Conservation (phyloP, 2,329 filamentous ascomycete species). For the Nemania sp. region DNA sequence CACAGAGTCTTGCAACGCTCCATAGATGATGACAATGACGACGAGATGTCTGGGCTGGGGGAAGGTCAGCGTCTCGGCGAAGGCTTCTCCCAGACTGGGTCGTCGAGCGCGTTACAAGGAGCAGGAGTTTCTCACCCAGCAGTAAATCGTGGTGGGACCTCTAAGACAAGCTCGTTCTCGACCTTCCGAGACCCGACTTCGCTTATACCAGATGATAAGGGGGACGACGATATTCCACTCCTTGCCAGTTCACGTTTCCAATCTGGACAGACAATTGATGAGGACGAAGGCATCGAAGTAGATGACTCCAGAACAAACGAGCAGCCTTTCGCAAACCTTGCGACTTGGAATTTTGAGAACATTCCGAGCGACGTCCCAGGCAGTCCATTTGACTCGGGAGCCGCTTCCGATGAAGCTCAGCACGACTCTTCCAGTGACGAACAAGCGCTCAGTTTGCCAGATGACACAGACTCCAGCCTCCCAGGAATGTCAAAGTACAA, state of each 20-base stretch:
- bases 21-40: slow-evolving; percentile 52
- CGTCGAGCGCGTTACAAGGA: slow-evolving; percentile 84
- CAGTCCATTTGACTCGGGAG: slow-evolving; percentile 36
- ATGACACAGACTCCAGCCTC: slow-evolving; percentile 32
- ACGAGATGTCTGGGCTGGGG: slow-evolving; percentile 61
- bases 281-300: slow-evolving; percentile 53
- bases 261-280: slow-evolving; percentile 48
- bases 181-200: background rate
- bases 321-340: slow-evolving; percentile 34
- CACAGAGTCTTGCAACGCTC: slow-evolving; percentile 70
- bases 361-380: slow-evolving; percentile 42
- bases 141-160: slow-evolving; percentile 62
- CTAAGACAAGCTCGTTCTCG: slow-evolving; percentile 26
- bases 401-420: slow-evolving; percentile 45
- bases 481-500: slow-evolving; percentile 40
- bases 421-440: slow-evolving; percentile 45
- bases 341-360: slow-evolving; percentile 53
- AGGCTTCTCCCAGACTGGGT: slow-evolving; percentile 84
- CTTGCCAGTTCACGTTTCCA: slow-evolving; percentile 41
- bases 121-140: slow-evolving; percentile 74
- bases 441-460: slow-evolving; percentile 38
- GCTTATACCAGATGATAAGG: slow-evolving; percentile 20
- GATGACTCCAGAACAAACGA: slow-evolving; percentile 38
- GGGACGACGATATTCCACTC: slow-evolving; percentile 33
- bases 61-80: slow-evolving; percentile 85